phyloP scores from a whole-genome alignment of 2,329 filamentous ascomycete genomes.

The Colletotrichum sp. region DNA sequence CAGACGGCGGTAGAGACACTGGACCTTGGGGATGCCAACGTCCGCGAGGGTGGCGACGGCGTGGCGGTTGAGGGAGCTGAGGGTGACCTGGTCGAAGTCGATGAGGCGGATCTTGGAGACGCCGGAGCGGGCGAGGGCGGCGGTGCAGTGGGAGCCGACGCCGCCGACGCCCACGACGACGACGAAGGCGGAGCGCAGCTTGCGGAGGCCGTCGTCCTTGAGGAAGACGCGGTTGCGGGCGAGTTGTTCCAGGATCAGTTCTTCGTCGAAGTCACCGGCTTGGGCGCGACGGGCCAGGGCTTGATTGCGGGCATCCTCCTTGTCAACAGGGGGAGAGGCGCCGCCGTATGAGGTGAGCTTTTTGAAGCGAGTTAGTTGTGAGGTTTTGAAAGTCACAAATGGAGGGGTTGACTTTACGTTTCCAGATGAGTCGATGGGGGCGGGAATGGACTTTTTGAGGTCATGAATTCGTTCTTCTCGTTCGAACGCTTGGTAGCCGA shows the following conservation, averaged over 20 bases:
- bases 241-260: slow-evolving; percentile 92
- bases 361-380: slow-evolving; percentile 25
- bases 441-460: slow-evolving; percentile 66
- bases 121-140: slow-evolving; percentile 86
- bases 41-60: slow-evolving; percentile 93
- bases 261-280: slow-evolving; percentile 70
- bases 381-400: neutral
- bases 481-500: slow-evolving; percentile 67
- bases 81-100: slow-evolving; percentile 96
- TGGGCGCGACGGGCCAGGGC: slow-evolving; percentile 65
- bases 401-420: slow-evolving; percentile 26
- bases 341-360: slow-evolving; percentile 68
- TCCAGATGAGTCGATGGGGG: slow-evolving; percentile 33
- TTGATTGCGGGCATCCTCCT: slow-evolving; percentile 66
- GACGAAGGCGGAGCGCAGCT: slow-evolving; percentile 82
- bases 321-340: slow-evolving; percentile 54
- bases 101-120: slow-evolving; percentile 87
- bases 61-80: slow-evolving; percentile 95
- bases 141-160: slow-evolving; percentile 89
- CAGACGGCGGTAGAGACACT: slow-evolving; percentile 79
- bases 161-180: slow-evolving; percentile 93
- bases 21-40: slow-evolving; percentile 91
- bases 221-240: slow-evolving; percentile 93
- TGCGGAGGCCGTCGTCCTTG: slow-evolving; percentile 78
- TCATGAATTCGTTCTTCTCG: slow-evolving; percentile 58